Base-by-base conservation (phyloP, 1,284 basidiomycete genomes). In the Ustilago esculenta region DNA sequence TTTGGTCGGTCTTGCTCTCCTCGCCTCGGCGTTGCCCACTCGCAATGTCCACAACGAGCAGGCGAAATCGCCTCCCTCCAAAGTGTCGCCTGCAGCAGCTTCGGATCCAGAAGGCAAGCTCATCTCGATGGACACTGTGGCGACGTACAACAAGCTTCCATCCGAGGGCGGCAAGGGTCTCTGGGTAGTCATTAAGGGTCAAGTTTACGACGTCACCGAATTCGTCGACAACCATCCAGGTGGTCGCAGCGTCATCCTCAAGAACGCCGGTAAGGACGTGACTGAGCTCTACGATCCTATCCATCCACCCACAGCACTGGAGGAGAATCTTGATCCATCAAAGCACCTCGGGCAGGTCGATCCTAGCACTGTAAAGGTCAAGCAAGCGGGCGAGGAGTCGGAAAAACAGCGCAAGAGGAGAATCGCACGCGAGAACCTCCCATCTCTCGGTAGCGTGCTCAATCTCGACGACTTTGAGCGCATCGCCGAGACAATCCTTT, bases 391-490 rank as follows among this genome's bases (percentile, higher is more conserved):
- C 2, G 65, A 73, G 33, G 72, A 66, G 34, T 45, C 52, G 10
- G 49, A 64, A 3, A 56, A 67, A 44, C 73, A 67, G 18, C 51
- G 66, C 23, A 71, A 72, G 36, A 49, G 59, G 2, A 42, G 64
- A 0, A 29, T 58, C 9, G 58, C 57, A 11, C 55, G 71, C 21
- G 66, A 76, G 21, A 76, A 71, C n/a, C 46, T 81, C 8, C 92
- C 92, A 0, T 83, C 87, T 2, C 84, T 96, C 17, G 86, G 87
- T 44, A 88, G 90, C 81, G 89, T 93, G 45, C 85, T 95, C 29
- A 93, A 90, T 74, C 83, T 96, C 67, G 92, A 94, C 81, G 93
- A 97, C 82, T 94, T 97, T 72, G 93, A 95, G 85, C 68, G 72
- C 27, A 68, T 80, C 20, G 80, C 74, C 12, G 53, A 60, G 37